Conservation (phyloP, 192 early-diverging fungal species). For the Backusella tarrabulga region DNA sequence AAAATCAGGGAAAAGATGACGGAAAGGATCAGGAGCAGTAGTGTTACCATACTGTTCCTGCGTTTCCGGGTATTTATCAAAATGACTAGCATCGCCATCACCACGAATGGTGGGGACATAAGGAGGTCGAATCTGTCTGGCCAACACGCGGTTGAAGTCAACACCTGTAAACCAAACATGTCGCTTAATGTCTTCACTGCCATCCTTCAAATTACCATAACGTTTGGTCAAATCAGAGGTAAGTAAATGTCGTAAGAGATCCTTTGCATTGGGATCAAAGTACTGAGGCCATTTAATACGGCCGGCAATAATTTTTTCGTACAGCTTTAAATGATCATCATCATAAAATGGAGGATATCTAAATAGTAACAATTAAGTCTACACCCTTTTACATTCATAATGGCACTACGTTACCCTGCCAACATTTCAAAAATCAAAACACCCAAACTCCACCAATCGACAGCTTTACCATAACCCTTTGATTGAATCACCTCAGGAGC, state of each 20-base stretch:
- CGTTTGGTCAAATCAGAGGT: constrained; percentile 75
- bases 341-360: constrained; percentile 91
- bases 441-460: constrained; percentile 96
- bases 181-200: constrained; percentile 63
- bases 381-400: neutral
- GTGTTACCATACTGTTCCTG: constrained; percentile 46
- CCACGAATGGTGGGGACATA: constrained; percentile 54
- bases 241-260: constrained; percentile 70
- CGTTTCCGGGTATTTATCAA: constrained; percentile 55
- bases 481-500: constrained; percentile 91
- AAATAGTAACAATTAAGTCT: neutral
- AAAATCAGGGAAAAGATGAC: constrained; percentile 50
- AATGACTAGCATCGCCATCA: constrained; percentile 55
- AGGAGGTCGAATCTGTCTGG: constrained; percentile 52
- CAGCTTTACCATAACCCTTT: constrained; percentile 89
- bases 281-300: constrained; percentile 69
- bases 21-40: constrained; percentile 33
- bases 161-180: constrained; percentile 69
- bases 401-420: constrained; percentile 55
- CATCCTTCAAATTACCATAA: constrained; percentile 74
- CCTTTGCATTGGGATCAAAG: constrained; percentile 73
- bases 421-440: constrained; percentile 95
- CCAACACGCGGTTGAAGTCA: constrained; percentile 54
- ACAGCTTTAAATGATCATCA: constrained; percentile 90
- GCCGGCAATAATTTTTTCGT: constrained; percentile 89